Base-by-base conservation (phyloP, 768 basidiomycete genomes). In the Auricularia sp. region DNA sequence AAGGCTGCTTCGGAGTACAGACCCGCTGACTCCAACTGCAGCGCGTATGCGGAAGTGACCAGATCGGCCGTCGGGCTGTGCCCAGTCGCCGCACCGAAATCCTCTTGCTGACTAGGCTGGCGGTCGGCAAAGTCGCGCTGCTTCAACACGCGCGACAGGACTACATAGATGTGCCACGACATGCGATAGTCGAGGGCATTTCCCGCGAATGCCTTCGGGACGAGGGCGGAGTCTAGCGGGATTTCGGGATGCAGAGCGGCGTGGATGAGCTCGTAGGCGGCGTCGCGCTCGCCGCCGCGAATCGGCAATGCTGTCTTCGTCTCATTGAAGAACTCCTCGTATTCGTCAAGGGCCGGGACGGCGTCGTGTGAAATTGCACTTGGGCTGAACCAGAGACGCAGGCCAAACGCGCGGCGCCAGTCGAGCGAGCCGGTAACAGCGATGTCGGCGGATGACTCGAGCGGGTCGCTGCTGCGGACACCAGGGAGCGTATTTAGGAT, bases 321-420 rank as follows among this genome's bases (percentile, higher is more conserved):
- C 6, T 8, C 10, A 13, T 29, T 14, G 10, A 29, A 59, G 56
- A 59, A 59, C 11, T 14, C 34, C 37, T 83, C 80, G 72, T 89
- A 96, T 0, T 82, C 76, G 11, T 80, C 74, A 69, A 92, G 86
- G 1, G 88, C 87, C 54, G 89, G 83, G 2, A 84, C 78, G 65
- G 94, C 83, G 3, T 90, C 78, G 2, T 88, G 81, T 39, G 74
- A 75, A 61, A 76, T 71, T 5, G 56, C 56, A 33, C 85, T 81
- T 54, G 87, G 81, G 0, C 85, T 86, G 73, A 87, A 98, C 97
- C 97, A 99, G 37, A 98, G 77, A 67, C 88, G 87, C 54, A 98
- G 76, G 2, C 92, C 97, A 72, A 98, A 91, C 0, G 88, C 87
- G 21, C 94, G 85, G 73, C 94, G 95, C 97, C 97, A 99, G 72